Evolutionary conservation across 768 basidiomycete species (phyloP).

Genomic region (Xanthoconium purpureum): DNA sequence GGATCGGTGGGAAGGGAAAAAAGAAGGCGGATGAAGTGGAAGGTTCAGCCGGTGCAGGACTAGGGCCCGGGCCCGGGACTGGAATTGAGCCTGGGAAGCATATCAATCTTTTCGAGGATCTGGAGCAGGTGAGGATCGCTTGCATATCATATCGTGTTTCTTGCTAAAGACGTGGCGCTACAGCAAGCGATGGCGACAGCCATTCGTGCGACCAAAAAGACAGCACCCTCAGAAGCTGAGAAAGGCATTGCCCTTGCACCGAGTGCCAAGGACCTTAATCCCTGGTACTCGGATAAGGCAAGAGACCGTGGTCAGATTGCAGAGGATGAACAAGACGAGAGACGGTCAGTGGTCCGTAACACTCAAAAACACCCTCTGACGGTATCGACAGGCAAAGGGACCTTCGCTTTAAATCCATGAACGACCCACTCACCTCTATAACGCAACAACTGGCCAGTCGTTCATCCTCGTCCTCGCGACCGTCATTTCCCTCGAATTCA

Average conservation of each 20-base stretch:
- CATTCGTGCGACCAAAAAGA: slow-evolving; percentile 49
- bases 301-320: slow-evolving; percentile 25
- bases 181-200: slow-evolving; percentile 48
- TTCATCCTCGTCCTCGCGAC: slow-evolving; percentile 8
- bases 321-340: slow-evolving; percentile 34
- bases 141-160: neutral
- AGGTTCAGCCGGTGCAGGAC: neutral
- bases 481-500: slow-evolving; percentile 12
- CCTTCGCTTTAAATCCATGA: slow-evolving; percentile 53
- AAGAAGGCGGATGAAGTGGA: slow-evolving; percentile 34
- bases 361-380: neutral
- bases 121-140: slow-evolving; percentile 56
- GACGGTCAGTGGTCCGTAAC: slow-evolving; percentile 31
- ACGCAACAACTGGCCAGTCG: slow-evolving; percentile 58
- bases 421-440: slow-evolving; percentile 76
- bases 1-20: slow-evolving; percentile 38
- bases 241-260: slow-evolving; percentile 75
- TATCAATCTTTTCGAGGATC: slow-evolving; percentile 80
- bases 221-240: slow-evolving; percentile 51
- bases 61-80: neutral
- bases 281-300: slow-evolving; percentile 60
- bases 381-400: slow-evolving; percentile 52
- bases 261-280: slow-evolving; percentile 69
- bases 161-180: neutral
- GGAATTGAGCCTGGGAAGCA: slow-evolving; percentile 49